phyloP scores from a whole-genome alignment of 2,329 filamentous ascomycete genomes.

The Ceratocystis ficicola region DNA sequence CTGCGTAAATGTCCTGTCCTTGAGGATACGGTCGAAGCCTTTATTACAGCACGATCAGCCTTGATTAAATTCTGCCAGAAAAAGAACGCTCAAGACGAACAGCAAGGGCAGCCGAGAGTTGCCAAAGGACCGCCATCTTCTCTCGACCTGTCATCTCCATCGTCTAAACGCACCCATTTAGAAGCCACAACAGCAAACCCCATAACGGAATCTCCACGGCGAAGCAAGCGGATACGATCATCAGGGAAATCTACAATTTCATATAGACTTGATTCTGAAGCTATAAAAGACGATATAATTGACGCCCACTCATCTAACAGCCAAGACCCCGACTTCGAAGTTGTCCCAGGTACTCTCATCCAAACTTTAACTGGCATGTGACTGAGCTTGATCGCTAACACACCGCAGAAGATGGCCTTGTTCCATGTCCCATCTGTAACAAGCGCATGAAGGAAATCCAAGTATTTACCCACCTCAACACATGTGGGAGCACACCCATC shows the following conservation, averaged over 20 bases:
- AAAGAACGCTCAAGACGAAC: slow-evolving; percentile 36
- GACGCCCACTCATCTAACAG: not conserved
- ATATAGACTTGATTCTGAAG: not conserved
- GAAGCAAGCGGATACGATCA: slow-evolving; percentile 41
- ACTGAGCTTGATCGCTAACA: slow-evolving; percentile 22
- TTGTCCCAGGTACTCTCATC: slow-evolving; percentile 26
- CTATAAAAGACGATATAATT: not conserved
- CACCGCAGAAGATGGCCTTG: slow-evolving; percentile 55
- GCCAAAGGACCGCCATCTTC: slow-evolving; percentile 41
- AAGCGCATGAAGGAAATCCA: slow-evolving; percentile 64
- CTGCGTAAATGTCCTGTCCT: slow-evolving; percentile 74
- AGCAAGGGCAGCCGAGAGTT: not conserved
- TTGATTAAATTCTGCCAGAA: slow-evolving; percentile 51
- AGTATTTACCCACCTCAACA: slow-evolving; percentile 73
- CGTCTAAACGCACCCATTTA: slow-evolving; percentile 43
- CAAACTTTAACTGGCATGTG: not conserved
- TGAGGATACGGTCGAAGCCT: slow-evolving; percentile 72
- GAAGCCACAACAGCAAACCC: slow-evolving; percentile 27
- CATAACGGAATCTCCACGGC: slow-evolving; percentile 28
- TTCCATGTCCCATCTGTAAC: slow-evolving; percentile 72
- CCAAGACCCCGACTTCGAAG: slow-evolving; percentile 28
- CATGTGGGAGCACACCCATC: slow-evolving; percentile 36
- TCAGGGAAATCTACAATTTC: slow-evolving; percentile 28
- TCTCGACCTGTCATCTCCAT: slow-evolving; percentile 52
- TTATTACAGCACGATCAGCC: slow-evolving; percentile 50